Evolutionary conservation across 805 yeast species (phyloP).

Genomic region (Candida anglica): DNA sequence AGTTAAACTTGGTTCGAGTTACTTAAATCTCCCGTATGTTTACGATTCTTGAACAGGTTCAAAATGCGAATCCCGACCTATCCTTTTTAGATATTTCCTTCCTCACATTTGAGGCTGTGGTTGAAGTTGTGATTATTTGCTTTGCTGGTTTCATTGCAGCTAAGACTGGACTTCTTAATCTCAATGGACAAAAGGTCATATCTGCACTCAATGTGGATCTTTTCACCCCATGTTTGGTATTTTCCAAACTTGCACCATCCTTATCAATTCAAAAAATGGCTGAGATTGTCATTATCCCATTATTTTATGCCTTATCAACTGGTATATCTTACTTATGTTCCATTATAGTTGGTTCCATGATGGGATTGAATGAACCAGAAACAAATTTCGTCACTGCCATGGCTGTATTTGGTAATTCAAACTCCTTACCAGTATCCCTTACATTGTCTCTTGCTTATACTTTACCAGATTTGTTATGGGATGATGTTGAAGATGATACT

Average conservation of each 20-base stretch:
- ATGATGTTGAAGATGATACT: slow-evolving; percentile 60
- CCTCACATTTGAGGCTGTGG: slow-evolving; percentile 85
- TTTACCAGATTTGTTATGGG: slow-evolving; percentile 74
- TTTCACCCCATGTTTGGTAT: slow-evolving; percentile 93
- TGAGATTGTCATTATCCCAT: slow-evolving; percentile 81
- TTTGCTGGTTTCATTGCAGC: slow-evolving; percentile 86
- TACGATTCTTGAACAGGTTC: neutral
- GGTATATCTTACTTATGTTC: slow-evolving; percentile 69
- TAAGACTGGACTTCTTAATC: slow-evolving; percentile 60
- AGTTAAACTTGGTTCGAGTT: no score
- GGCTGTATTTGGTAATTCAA: slow-evolving; percentile 95
- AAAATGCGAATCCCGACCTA: slow-evolving; percentile 12
- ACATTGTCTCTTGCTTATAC: slow-evolving; percentile 76
- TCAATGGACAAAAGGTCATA: slow-evolving; percentile 72
- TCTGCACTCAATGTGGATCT: slow-evolving; percentile 81
- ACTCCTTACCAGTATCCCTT: slow-evolving; percentile 89
- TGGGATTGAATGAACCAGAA: slow-evolving; percentile 68
- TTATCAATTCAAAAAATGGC: slow-evolving; percentile 71
- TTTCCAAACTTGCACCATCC: slow-evolving; percentile 67
- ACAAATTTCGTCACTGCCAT: slow-evolving; percentile 91
- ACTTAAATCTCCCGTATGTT: no score
- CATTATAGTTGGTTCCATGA: slow-evolving; percentile 43
- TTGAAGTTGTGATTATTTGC: slow-evolving; percentile 85
- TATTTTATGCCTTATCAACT: slow-evolving; percentile 80
- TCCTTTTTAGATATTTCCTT: slow-evolving; percentile 47